Evolutionary conservation across 2,329 filamentous ascomycete species (phyloP), one percentile per base, ranked within the genome.

Genomic region (Sporothrix globosa): DNA sequence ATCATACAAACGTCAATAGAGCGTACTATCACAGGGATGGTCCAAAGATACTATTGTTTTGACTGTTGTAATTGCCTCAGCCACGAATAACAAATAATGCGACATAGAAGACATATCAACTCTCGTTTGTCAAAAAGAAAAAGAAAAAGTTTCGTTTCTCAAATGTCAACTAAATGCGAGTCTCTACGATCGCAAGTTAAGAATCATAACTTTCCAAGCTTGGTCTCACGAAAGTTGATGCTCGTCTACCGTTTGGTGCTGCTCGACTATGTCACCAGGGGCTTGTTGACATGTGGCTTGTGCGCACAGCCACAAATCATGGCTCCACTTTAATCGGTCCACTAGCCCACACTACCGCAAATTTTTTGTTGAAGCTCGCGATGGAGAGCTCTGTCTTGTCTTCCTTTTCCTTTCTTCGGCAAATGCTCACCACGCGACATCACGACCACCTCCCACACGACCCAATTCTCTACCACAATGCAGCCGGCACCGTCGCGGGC

Each of bases 351-450:
- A 50, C 5, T 19, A 27, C 27, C 44, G 44, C 27, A 66, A 66
- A 66, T 24, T 66, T 66, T 66, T 50, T 50, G 61, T 21, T 50
- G 53, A 66, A 66, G 63, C 46, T 66, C 27, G 19, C 63, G n/a
- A 39, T 17, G 17, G 46, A 34, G 19, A 65, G 61, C 61, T 65
- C 63, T 66, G 60, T 48, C 46, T 27, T 34, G 39, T 34, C 17
- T 53, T 19, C 27, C 63, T 65, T 46, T 48, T 48, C 41, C 39
- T 50, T 21, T 66, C 46, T 27, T 66, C 44, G 27, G 61, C 61
- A 50, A 48, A 34, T 65, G 63, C 46, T 66, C 63, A 66, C 27
- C 46, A 21, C 63, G 46, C 63, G 63, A 66, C 63, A 34, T 39
- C 63, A 50, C 44, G 24, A 50, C 63, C 63, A 66, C 27, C 44